Evolutionary conservation across 2,329 filamentous ascomycete species (phyloP).

Genomic region (Fusarium sarcochroum): DNA sequence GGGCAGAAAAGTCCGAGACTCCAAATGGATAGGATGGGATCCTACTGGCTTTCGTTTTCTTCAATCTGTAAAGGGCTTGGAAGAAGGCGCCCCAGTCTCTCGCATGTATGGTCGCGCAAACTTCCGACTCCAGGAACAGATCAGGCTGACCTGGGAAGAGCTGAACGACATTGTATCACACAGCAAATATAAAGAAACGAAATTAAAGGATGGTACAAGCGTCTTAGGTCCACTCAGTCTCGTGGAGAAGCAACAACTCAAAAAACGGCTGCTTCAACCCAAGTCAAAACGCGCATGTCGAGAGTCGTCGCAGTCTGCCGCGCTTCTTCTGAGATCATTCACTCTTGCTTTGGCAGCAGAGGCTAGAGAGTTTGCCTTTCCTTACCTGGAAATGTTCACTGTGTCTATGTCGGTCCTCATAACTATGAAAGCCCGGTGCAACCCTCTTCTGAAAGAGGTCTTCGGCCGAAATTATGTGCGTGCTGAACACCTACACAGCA

Average conservation of each 20-base stretch:
- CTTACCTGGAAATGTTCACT: neutral
- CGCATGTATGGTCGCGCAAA: neutral
- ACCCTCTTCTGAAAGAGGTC: neutral
- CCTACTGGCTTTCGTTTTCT: neutral
- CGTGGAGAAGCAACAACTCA: neutral
- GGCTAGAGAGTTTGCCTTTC: neutral
- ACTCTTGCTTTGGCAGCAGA: neutral
- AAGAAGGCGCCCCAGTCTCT: neutral
- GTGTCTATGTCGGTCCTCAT: neutral
- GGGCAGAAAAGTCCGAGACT: neutral
- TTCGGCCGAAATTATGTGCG: neutral
- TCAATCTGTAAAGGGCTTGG: neutral
- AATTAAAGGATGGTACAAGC: accelerated
- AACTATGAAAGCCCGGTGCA: neutral
- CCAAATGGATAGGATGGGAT: neutral
- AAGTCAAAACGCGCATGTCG: neutral
- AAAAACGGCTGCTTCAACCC: neutral
- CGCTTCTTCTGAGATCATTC: neutral
- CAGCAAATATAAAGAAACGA: neutral
- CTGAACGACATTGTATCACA: neutral
- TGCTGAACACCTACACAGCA: too few species aligned
- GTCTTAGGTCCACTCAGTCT: neutral
- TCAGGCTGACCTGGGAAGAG: neutral
- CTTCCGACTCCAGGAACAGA: accelerated
- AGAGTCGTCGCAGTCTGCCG: neutral